phyloP scores from a whole-genome alignment of 2,329 filamentous ascomycete species.

The Epichloe hybrida region DNA sequence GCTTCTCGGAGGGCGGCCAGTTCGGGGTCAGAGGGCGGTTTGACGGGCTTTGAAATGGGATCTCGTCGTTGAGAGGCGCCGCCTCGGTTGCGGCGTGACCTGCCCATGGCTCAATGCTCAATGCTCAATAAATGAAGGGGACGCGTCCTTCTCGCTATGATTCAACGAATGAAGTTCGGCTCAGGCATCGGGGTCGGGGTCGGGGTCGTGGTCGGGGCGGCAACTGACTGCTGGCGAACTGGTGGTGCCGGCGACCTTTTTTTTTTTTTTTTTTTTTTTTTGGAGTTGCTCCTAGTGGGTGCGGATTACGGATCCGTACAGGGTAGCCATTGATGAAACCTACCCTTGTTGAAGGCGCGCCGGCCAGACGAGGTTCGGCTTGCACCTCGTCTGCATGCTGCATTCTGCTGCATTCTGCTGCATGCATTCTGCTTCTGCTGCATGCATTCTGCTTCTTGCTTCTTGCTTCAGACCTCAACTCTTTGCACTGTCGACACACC shows the following conservation, averaged over 20 bases:
- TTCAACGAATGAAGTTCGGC: not conserved
- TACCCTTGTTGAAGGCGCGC: no score
- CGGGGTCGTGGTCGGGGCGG: not conserved
- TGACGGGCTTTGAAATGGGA: conserved; percentile 43
- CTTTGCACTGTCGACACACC: not conserved
- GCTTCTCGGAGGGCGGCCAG: conserved; percentile 48
- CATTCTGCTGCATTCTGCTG: no score
- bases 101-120: conserved; percentile 33
- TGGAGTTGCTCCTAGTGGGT: not conserved
- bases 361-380: no score
- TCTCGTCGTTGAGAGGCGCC: conserved; percentile 35
- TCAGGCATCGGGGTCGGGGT: not conserved
- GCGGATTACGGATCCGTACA: no score
- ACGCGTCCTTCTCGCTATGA: no score
- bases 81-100: conserved; percentile 41
- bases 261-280: not conserved
- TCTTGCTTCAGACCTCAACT: not conserved
- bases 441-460: no score
- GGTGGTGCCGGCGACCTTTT: not conserved
- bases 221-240: not conserved
- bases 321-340: no score
- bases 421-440: no score
- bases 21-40: conserved; percentile 49
- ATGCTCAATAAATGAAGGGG: not conserved
- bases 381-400: no score